Evolutionary conservation across 2,329 filamentous ascomycete species (phyloP), one percentile per base, ranked within the genome.

Genomic region (Penicillium concentricum): DNA sequence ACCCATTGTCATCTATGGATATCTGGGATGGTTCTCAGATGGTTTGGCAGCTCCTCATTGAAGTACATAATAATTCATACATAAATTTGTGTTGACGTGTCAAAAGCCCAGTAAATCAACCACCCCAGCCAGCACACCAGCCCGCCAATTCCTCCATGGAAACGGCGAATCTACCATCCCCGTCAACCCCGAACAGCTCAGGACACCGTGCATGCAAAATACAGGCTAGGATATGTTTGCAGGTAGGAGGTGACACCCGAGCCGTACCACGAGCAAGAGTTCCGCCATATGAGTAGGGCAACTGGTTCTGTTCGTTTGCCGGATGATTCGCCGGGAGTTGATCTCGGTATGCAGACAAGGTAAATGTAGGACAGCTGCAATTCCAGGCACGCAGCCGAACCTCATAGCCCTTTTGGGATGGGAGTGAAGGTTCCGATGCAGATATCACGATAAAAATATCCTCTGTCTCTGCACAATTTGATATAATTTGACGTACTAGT

Each of bases 221-320:
- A 72, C 90, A 95, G 1, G 93, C 93, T 16, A 97, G 82, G 5
- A 97, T 74, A 74, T 99, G 93, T 76, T 97, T 97, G 72, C 93
- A 99, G 75, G 90, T 65, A 5, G 74, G 65, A 15, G 64, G 63
- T 15, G 63, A 60, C 30, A 52, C 50, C 48, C 57, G 56, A 30
- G 63, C 58, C 41, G 63, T 45, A 44, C 57, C 38, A 52, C 56
- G 57, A 6, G 69, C 69, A 37, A 75, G 53, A 5, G 65, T 69
- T 15, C 76, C 77, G 42, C 75, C 76, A 54, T 78, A 77, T 18
- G 67, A 65, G 58, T 69, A 74, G n/a, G 45, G 20, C 26, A 30
- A 55, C 42, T 47, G 51, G 44, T 20, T 24, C 35, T 61, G 39
- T 26, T 32, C 38, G 28, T 26, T 32, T 47, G 50, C 56, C 16